Evolutionary conservation across 78 protist genomes (phyloP).

Genomic region (Reticulomyxa filosa): DNA sequence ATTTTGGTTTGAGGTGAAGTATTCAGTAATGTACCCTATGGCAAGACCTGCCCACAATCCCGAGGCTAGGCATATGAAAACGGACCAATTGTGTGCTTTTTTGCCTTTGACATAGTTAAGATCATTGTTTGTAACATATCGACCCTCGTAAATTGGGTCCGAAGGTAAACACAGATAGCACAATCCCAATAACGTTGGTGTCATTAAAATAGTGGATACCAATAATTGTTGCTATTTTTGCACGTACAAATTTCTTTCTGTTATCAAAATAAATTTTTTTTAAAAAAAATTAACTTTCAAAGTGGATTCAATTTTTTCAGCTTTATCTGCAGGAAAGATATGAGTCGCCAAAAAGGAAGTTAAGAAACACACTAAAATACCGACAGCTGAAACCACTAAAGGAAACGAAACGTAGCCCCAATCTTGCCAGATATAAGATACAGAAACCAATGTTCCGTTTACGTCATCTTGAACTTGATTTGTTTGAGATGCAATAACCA

Average conservation of each 20-base stretch:
- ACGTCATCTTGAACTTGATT: background rate
- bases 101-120: no score
- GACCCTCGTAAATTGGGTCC: no score
- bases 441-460: no score
- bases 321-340: background rate
- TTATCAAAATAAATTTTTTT: no score
- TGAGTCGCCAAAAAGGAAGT: constrained; percentile 14
- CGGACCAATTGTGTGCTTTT: no score
- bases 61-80: constrained; percentile 12
- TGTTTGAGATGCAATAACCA: constrained; percentile 11
- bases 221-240: no score
- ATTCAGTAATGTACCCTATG: constrained; percentile 44
- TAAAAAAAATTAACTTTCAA: no score
- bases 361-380: constrained; percentile 10
- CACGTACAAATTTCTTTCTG: no score
- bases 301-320: no score
- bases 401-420: constrained; percentile 8
- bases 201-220: constrained; percentile 2
- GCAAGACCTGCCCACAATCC: constrained; percentile 34
- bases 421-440: background rate
- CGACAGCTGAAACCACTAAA: constrained; percentile 9
- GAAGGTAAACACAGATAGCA: no score
- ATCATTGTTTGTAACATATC: no score
- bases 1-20: constrained; percentile 35
- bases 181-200: no score